Evolutionary conservation across 352 stramenopile genomes (phyloP), one percentile per base, ranked within the genome.

Genomic region (Phytopythium vexans): DNA sequence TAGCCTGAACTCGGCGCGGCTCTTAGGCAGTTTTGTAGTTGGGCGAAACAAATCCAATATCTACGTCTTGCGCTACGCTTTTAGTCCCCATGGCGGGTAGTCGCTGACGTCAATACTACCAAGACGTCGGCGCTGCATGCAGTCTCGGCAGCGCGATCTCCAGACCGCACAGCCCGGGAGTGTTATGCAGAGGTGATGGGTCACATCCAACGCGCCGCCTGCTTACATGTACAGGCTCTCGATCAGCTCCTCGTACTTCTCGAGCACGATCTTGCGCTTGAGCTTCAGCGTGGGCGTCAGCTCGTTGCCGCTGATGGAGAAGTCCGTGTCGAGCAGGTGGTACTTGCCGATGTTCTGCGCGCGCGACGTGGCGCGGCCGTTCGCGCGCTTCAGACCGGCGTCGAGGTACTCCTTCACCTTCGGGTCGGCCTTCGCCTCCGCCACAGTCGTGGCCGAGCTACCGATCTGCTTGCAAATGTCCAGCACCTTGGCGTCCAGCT

Each of bases 251-350:
- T 71, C 74, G 70, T 98, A 97, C 73, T 98, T 98, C 51, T 98
- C 83, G 33, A 88, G 53, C 49, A 97, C 91, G 39, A 97, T 45
- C 62, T 88, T 88, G 52, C 95, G 90, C 85, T 98, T 98, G 40
- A 98, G 72, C 74, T 99, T 99, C 56, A 98, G 77, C 60, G 96
- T 98, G 36, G 96, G 92, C 46, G 95, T 98, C n/a, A 99, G 74
- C 62, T 98, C 94, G 54, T 91, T 88, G 42, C 75, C 88, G 43
- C 65, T 59, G 39, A 97, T 89, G 37, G 82, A 94, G 57, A 98
- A 98, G 70, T 98, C 91, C 49, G 71, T 77, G 50, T 92, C 74
- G 15, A 97, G 64, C 41, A 97, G 72, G 49, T 74, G 59, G 64
- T 82, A 97, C 74, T 97, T 97, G 62, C 64, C 78, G 10, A 97